Evolutionary conservation across 2,329 filamentous ascomycete genomes (phyloP), one percentile per base, ranked within the genome.

Genomic region (Colletotrichum caudatum): DNA sequence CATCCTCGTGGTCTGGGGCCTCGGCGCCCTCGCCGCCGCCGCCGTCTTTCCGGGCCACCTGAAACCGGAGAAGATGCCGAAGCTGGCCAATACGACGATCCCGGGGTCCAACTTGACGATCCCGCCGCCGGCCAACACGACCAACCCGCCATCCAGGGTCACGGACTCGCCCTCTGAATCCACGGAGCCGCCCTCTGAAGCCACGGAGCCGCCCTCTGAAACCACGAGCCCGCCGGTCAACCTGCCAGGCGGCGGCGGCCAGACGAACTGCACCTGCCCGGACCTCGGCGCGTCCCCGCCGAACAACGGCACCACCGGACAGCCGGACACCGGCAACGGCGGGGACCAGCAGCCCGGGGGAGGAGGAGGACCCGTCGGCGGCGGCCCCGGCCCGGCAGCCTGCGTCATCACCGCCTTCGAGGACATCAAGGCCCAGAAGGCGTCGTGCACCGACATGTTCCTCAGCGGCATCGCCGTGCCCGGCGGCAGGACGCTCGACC

Each of bases 381-480:
- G 75, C 39, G 73, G 76, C 58, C 65, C 66, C 60, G 62, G 71
- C 51, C 67, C 73, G 5, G 16, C 1, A 50, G 76, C 76, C 11
- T 91, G 89, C 80, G 89, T 87, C 18, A 89, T 91, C 77, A 88
- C 83, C 56, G 82, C 84, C 65, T 84, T 85, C 66, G 82, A 83
- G 7, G 76, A 81, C 5, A 86, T 85, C 58, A 84, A 80, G 72
- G 82, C 82, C 72, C 82, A 82, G 76, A 88, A 88, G 78, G 82
- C 82, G 8, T 72, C 74, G 66, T 91, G 89, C 79, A 81, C 87
- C n/a, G 84, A 82, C 61, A 89, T 91, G 73, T 79, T 84, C 29
- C 80, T 91, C 35, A 83, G 82, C 72, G 82, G 83, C 75, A 83
- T 91, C 60, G 80, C 81, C 20, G 89, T 91, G 16, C 89, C 89